These are phyloP conservation scores for Cytospora schulzeri DNA, from an alignment of 2,329 filamentous ascomycete species.

Conservation along the genomic window DNA sequence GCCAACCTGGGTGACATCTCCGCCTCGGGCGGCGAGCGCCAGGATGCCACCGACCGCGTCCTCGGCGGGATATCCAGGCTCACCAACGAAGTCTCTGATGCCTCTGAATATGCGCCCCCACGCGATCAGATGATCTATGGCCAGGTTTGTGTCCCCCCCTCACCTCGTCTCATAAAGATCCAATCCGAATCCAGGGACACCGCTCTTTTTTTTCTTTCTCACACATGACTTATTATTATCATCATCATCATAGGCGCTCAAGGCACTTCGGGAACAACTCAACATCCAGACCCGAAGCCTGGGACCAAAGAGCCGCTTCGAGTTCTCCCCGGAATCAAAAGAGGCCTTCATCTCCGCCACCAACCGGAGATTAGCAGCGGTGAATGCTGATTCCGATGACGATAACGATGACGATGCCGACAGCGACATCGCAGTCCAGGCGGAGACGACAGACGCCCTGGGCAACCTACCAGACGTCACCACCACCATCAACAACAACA, in stretches of 20 bases:
- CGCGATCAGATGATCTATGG: slow-evolving; percentile 89
- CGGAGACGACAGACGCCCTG: slow-evolving; percentile 38
- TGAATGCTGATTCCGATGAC: slow-evolving; percentile 14
- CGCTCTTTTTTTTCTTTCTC: not conserved
- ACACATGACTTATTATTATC: too few relatives aligned
- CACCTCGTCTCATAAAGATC: not conserved
- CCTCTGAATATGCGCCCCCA: slow-evolving; percentile 77
- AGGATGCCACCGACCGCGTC: slow-evolving; percentile 79
- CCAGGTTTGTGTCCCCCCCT: slow-evolving; percentile 54
- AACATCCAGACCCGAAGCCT: slow-evolving; percentile 68
- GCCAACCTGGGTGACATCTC: slow-evolving; percentile 64
- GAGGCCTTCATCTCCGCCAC: slow-evolving; percentile 27
- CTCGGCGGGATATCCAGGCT: slow-evolving; percentile 78
- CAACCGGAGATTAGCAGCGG: slow-evolving; percentile 1
- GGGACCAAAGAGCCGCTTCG: slow-evolving; percentile 75
- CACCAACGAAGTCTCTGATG: slow-evolving; percentile 83
- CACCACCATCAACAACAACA: not conserved
- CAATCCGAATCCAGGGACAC: not conserved
- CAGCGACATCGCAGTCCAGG: slow-evolving; percentile 9
- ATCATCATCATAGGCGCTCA: slow-evolving; percentile 63
- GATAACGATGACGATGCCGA: slow-evolving; percentile 23
- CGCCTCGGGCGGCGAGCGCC: slow-evolving; percentile 70
- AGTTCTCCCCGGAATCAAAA: slow-evolving; percentile 61
- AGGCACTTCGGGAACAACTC: slow-evolving; percentile 76
- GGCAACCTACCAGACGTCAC: slow-evolving; percentile 41